These are phyloP conservation scores for Pythium aristosporum DNA, from an alignment of 352 stramenopile genomes.

Conservation along the genomic window DNA sequence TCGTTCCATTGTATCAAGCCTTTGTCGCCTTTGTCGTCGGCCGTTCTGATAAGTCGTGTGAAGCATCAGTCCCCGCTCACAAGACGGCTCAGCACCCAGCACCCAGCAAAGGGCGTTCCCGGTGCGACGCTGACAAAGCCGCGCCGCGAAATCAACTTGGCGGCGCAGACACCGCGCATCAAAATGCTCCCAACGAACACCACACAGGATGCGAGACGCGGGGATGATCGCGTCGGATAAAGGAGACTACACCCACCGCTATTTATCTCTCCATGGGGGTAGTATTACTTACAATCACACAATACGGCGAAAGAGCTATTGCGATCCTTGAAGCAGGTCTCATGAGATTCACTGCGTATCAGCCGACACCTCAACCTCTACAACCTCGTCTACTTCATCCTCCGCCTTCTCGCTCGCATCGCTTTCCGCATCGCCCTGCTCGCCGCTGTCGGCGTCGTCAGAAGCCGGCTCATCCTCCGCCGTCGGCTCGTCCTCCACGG, in stretches of 20 bases:
- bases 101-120: background rate
- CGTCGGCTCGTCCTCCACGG: constrained; percentile 17
- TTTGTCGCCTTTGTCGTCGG: background rate
- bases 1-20: background rate
- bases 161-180: constrained; percentile 28
- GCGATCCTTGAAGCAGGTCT: no score
- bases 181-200: constrained; percentile 11
- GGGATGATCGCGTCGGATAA: constrained; percentile 15
- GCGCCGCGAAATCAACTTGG: constrained; percentile 45
- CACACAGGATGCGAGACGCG: background rate
- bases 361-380: constrained; percentile 23
- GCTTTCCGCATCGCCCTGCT: constrained; percentile 11
- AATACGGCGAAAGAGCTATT: background rate
- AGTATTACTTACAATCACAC: constrained; percentile 1
- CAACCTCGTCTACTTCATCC: constrained; percentile 7
- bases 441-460: background rate
- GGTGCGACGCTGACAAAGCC: constrained; percentile 29
- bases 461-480: constrained; percentile 1
- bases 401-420: background rate
- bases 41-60: background rate
- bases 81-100: constrained; percentile 34
- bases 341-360: constrained; percentile 9
- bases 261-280: no score
- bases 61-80: constrained; percentile 29
- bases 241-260: no score